Base-by-base conservation (phyloP, 139 green algal species). In the Chlorella sp. region DNA sequence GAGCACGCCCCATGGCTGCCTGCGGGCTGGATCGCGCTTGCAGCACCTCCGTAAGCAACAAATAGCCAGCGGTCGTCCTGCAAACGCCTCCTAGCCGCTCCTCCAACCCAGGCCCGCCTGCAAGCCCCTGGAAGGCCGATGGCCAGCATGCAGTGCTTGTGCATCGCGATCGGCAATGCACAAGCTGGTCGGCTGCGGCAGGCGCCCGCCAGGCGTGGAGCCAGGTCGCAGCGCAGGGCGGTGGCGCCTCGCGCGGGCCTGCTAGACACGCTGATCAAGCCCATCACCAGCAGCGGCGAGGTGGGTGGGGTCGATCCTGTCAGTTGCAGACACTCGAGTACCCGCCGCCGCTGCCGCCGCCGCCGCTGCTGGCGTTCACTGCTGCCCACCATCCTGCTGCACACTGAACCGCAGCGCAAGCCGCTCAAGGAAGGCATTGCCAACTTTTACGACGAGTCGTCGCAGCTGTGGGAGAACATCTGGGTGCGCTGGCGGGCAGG, bases 391-490 rank as follows among this genome's bases (percentile, higher is more conserved):
- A 36, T 21, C 6, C 44, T 51, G 7, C 44, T 51, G 6, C 9
- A 9, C 9, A 9, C 44, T 51, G 6, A 16, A 9, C 60, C 67
- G 38, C 88, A 96, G 92, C 63, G 90, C 1, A 70, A 80, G 21
- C 84, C 93, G 23, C 87, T 99, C 28, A 98, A 99, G 39, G 76
- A 96, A 41, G 96, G 97, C 47, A 99, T 99, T 62, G 97, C 96
- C 13, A 84, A 71, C 13, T 99, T 99, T 78, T 99, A 99, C 81
- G 96, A 99, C 63, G 95, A 97, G 76, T 96, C 90, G 12, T 95
- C 90, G 9, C 91, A 85, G 20, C 86, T 99, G 25, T 99, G 97
- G 97, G 97, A 99, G 86, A 82, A 92, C 16, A 95, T 98, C 85
- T 98, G 95, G 95, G 76, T 82, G 76, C 56, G 76, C 70, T 28